Conservation (phyloP, 2,329 filamentous ascomycete species). For the Knufia fluminis region DNA sequence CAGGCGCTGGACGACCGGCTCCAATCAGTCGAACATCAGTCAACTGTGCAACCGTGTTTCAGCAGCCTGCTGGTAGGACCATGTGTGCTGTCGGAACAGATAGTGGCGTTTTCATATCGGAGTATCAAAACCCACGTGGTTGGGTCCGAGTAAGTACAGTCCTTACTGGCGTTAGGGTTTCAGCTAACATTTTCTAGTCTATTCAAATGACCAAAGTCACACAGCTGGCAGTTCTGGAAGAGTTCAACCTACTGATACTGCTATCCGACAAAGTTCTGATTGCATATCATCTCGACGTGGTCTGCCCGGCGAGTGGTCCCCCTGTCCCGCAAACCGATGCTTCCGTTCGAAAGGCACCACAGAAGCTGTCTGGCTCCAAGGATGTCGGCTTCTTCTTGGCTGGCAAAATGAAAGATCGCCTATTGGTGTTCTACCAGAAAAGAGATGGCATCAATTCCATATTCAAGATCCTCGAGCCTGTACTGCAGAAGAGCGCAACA, state of each 20-base stretch:
- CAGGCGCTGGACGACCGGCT: conserved; percentile 53
- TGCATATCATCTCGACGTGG: conserved; percentile 83
- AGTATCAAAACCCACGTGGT: conserved; percentile 78
- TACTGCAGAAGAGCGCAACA: conserved; percentile 84
- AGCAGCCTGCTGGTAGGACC: conserved; percentile 65
- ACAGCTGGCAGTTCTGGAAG: conserved; percentile 88
- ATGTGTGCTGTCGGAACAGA: conserved; percentile 94
- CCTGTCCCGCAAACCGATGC: conserved; percentile 57
- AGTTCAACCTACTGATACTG: conserved; percentile 85
- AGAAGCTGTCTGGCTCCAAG: conserved; percentile 74
- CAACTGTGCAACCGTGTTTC: conserved; percentile 88
- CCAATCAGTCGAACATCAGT: conserved; percentile 79
- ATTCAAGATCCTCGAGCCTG: conserved; percentile 91
- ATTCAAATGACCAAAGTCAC: conserved; percentile 71
- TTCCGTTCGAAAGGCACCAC: conserved; percentile 73
- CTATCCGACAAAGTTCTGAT: conserved; percentile 87
- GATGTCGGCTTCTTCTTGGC: conserved; percentile 96
- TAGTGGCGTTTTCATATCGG: conserved; percentile 82
- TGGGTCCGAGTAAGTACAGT: conserved; percentile 69
- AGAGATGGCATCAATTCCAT: conserved; percentile 84
- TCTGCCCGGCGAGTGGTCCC: conserved; percentile 52
- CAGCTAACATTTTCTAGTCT: conserved; percentile 46
- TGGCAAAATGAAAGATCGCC: conserved; percentile 93
- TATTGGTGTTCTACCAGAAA: conserved; percentile 93
- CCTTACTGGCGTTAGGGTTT: conserved; percentile 13